These are phyloP conservation scores for Corynascus novoguineensis DNA, from an alignment of 495 filamentous ascomycete species.

Conservation along the genomic window DNA sequence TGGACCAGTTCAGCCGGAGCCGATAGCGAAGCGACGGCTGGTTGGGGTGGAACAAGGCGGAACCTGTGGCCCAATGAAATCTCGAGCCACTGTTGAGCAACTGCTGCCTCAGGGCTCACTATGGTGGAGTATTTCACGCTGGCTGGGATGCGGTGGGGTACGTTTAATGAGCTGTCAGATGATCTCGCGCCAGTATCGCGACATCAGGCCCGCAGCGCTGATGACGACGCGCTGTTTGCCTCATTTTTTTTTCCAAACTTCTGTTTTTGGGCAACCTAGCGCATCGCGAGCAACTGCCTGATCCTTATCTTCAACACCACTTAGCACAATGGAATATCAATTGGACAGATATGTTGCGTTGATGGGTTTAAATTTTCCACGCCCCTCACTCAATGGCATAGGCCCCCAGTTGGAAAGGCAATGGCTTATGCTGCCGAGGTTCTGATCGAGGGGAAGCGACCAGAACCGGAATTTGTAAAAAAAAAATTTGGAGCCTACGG, in stretches of 20 bases:
- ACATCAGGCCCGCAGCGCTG: conserved; percentile 19
- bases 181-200: conserved; percentile 33
- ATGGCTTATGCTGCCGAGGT: not conserved
- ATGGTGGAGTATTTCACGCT: too few relatives aligned
- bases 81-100: too few relatives aligned
- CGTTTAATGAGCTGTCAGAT: conserved; percentile 21
- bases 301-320: not conserved
- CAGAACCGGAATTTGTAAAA: too few relatives aligned
- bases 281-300: not conserved
- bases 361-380: not conserved
- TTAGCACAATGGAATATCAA: not conserved
- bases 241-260: conserved; percentile 8
- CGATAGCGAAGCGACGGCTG: not conserved
- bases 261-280: not conserved
- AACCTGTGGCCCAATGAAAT: too few relatives aligned
- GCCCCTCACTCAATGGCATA: not conserved
- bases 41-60: not conserved
- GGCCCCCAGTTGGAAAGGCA: not conserved
- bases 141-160: not conserved
- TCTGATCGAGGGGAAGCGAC: not conserved
- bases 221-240: conserved; percentile 28
- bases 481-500: too few relatives aligned
- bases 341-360: not conserved
- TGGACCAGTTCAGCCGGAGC: conserved; percentile 25
- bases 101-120: conserved; percentile 4